A percentile compares a stretch with the other conserved stretches of the same genome.
Evolutionary conservation across 768 basidiomycete species (phyloP).

Genomic region (Phylloporus rhodoxanthus): DNA sequence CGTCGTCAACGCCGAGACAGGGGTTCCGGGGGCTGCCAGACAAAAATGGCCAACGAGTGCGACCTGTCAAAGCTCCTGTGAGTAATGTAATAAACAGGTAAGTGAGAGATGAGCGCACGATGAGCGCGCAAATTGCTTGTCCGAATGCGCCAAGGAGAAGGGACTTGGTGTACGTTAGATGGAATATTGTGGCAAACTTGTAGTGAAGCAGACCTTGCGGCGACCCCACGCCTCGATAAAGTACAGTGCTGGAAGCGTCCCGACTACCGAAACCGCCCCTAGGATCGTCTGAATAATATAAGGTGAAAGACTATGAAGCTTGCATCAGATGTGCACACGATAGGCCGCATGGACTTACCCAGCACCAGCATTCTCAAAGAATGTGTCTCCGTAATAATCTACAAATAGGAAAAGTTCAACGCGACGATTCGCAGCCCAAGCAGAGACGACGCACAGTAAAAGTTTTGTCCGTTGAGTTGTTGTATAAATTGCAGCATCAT

Average conservation of each 20-base stretch:
- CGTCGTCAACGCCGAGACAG: conserved; percentile 41
- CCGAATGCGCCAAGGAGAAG: conserved; percentile 58
- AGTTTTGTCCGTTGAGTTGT: conserved; percentile 76
- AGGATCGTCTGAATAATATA: conserved; percentile 74
- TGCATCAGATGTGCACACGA: not conserved
- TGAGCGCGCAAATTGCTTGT: conserved; percentile 57
- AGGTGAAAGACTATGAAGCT: conserved; percentile 43
- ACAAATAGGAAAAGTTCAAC: conserved; percentile 1
- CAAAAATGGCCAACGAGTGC: conserved; percentile 68
- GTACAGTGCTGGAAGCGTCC: conserved; percentile 61
- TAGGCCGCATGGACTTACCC: conserved; percentile 32
- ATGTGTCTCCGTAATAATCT: conserved; percentile 79
- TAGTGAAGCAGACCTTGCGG: conserved; percentile 41
- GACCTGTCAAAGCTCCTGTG: conserved; percentile 36
- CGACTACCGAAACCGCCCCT: conserved; percentile 68
- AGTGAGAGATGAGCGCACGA: conserved; percentile 34
- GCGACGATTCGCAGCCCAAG: not conserved
- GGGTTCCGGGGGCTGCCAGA: conserved; percentile 49
- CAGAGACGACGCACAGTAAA: conserved; percentile 52
- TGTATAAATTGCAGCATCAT: conserved; percentile 82
- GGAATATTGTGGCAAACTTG: not conserved
- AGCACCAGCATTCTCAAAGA: conserved; percentile 72
- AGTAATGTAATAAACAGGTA: not conserved
- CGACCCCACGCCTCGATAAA: conserved; percentile 75
- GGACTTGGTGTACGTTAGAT: conserved; percentile 35